Conservation (phyloP, 129 eudicot genomes). For the Ambrosia trifida region DNA sequence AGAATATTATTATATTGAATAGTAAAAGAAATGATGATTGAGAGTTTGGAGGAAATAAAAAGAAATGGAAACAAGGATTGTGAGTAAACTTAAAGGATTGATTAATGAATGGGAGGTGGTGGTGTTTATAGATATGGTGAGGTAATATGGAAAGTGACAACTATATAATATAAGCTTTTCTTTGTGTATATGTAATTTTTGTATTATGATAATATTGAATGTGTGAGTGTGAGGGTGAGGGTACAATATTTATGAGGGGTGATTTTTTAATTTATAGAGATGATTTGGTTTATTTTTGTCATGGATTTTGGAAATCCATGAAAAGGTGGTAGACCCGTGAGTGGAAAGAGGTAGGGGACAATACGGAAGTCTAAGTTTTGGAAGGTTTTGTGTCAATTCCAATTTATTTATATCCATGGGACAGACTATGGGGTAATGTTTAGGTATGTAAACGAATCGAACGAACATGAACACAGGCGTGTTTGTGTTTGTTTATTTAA, state of each 20-base stretch:
- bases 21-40: neutral
- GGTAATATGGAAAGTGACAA: constrained; percentile 38
- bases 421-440: neutral
- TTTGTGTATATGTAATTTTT: neutral
- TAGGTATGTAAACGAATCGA: too few relatives aligned
- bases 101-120: constrained; percentile 30
- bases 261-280: neutral
- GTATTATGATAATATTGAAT: neutral
- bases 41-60: neutral
- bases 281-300: constrained; percentile 17
- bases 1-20: too few relatives aligned
- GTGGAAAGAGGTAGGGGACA: constrained; percentile 25
- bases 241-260: neutral
- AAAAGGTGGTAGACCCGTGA: constrained; percentile 29
- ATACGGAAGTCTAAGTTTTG: constrained; percentile 19
- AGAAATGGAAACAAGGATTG: neutral
- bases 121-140: constrained; percentile 31
- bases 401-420: constrained; percentile 6
- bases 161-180: constrained; percentile 15
- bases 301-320: constrained; percentile 10
- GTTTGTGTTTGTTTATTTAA: too few relatives aligned
- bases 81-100: neutral
- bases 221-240: constrained; percentile 21
- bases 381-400: constrained; percentile 6
- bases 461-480: too few relatives aligned